Conservation (phyloP, 2,329 filamentous ascomycete genomes). For the Nemania sp. region DNA sequence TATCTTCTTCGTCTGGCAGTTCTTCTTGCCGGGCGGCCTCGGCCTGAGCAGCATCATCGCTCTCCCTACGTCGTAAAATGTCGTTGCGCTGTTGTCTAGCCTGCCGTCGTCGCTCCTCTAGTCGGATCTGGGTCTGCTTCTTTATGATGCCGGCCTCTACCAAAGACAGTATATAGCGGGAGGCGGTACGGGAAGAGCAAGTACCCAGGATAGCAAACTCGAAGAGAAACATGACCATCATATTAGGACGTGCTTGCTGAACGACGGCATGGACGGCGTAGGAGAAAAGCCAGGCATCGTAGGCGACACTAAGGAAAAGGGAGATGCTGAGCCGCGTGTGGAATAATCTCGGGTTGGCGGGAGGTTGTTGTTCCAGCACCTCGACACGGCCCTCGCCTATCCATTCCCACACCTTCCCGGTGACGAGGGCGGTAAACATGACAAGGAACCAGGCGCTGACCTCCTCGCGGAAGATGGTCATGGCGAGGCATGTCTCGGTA, state of each 20-base stretch:
- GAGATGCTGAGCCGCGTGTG: slow-evolving; percentile 85
- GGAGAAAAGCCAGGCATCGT: slow-evolving; percentile 82
- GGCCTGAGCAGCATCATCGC: slow-evolving; percentile 60
- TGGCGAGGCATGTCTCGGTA: slow-evolving; percentile 94
- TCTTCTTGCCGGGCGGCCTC: slow-evolving; percentile 62
- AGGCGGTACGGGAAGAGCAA: slow-evolving; percentile 80
- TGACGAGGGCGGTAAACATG: slow-evolving; percentile 94
- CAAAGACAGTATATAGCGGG: slow-evolving; percentile 82
- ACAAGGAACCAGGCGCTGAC: slow-evolving; percentile 93
- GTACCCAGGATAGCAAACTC: slow-evolving; percentile 92
- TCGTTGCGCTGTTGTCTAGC: slow-evolving; percentile 69
- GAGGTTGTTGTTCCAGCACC: slow-evolving; percentile 93
- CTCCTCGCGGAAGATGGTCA: slow-evolving; percentile 98
- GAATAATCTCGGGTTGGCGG: slow-evolving; percentile 87
- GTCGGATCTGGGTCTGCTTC: slow-evolving; percentile 76
- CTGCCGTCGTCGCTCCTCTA: slow-evolving; percentile 76
- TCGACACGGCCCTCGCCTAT: slow-evolving; percentile 96
- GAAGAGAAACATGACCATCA: slow-evolving; percentile 99
- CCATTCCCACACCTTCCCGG: slow-evolving; percentile 98
- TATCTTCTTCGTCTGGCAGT: slow-evolving; percentile 75
- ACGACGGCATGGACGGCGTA: slow-evolving; percentile 88
- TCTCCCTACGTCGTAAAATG: slow-evolving; percentile 62
- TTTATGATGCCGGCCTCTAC: slow-evolving; percentile 81
- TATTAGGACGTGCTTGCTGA: slow-evolving; percentile 88
- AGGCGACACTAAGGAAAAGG: slow-evolving; percentile 80